Base-by-base conservation (phyloP, 176 grass and related monocot species). In the Zoysia japonica region DNA sequence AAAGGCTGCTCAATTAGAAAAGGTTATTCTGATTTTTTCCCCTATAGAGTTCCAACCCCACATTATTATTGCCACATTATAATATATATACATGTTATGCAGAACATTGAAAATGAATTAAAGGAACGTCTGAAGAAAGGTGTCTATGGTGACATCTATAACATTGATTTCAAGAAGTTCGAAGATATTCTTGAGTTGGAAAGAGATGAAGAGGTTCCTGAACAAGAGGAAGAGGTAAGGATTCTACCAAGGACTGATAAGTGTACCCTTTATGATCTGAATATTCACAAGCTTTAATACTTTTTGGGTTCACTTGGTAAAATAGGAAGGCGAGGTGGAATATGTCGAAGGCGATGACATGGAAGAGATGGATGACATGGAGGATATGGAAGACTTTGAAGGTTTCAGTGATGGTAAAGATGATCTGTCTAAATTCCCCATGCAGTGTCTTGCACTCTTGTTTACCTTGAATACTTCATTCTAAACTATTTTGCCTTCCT, bases 21-120 rank as follows among this genome's bases (percentile, higher is more conserved):
- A 88, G 88, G 96, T 98, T 88, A 12, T 79, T 86, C 10, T 35
- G 47, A 52, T 67, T 11, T 9, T 79, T 46, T 19, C 53, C 41
- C 20, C 45, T 10, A 70, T 47, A 4, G 40, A 40, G 19, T 70
- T 1, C 48, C 40, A 41, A 38, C 15, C 14, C 70, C 2, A 42
- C 35, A 36, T 43, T 77, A 48, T 86, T 12, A 19, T 84, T 50
- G 50, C 12, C 11, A 19, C 57, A 50, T 41, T 47, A 37, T 66
- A 53, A 77, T 55, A 52, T 55, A 11, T 71, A 56, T 13, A 7
- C 76, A 43, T 70, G 12, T 68, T 37, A 41, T 78, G 57, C 88
- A 98, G 92, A 93, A 85, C 44, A 90, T 94, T 61, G 92, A 94
- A 87, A 92, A 79, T 72, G 95, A 98, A 88, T 79, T 98, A 72